Evolutionary conservation across 306 rosid species (phyloP).

Genomic region (Cyamopsis tetragonoloba): DNA sequence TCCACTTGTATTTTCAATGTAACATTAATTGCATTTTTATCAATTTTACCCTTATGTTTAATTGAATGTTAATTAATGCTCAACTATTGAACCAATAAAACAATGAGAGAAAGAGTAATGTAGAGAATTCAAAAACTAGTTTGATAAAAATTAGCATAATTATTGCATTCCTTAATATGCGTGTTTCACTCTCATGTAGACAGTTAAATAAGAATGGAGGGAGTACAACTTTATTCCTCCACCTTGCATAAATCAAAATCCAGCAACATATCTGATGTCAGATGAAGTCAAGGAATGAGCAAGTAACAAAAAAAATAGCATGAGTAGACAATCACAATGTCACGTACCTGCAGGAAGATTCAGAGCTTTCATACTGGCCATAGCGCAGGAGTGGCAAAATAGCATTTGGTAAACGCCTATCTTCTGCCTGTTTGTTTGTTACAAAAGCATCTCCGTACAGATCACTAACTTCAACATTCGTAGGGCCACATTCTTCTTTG

Average conservation of each 20-base stretch:
- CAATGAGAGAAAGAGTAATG: too few relatives aligned
- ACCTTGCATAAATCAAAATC: background rate
- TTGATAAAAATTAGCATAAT: too few relatives aligned
- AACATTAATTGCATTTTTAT: too few relatives aligned
- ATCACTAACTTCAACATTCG: slow-evolving; percentile 52
- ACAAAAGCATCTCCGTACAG: slow-evolving; percentile 49
- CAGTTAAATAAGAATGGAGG: too few relatives aligned
- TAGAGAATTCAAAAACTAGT: too few relatives aligned
- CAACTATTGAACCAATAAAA: too few relatives aligned
- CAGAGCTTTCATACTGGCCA: slow-evolving; percentile 96
- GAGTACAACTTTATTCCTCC: background rate
- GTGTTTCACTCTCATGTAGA: too few relatives aligned
- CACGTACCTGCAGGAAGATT: slow-evolving; percentile 87
- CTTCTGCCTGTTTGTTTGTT: slow-evolving; percentile 60
- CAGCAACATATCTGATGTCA: background rate
- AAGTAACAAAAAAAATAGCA: background rate
- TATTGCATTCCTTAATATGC: too few relatives aligned
- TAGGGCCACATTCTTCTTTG: slow-evolving; percentile 43
- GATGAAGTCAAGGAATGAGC: background rate
- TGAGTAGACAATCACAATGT: slow-evolving; percentile 18
- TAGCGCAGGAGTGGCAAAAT: slow-evolving; percentile 79
- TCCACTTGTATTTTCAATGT: too few relatives aligned
- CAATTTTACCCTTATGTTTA: too few relatives aligned
- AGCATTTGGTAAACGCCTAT: slow-evolving; percentile 73
- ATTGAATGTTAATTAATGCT: too few relatives aligned